Percentiles rank a stretch among this genome's conserved stretches.
Evolutionary conservation across 495 filamentous ascomycete species (phyloP).

Genomic region (Sordaria brevicollis): DNA sequence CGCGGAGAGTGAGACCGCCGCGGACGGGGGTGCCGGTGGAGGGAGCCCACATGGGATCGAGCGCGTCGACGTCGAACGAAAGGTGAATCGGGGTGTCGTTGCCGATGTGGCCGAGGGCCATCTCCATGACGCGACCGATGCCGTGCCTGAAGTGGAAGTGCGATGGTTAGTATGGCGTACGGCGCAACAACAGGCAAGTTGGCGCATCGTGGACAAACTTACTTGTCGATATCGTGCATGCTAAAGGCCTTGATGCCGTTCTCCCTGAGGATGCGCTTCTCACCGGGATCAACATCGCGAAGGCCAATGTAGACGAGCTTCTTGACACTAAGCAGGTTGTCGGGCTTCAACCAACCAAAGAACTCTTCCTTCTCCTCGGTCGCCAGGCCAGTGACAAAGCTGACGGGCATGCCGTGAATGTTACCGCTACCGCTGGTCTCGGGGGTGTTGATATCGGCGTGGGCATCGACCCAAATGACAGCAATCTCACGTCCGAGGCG

Average conservation of each 20-base stretch:
- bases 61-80: slow-evolving; percentile 92
- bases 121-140: slow-evolving; percentile 93
- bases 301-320: slow-evolving; percentile 97
- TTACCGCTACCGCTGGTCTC: slow-evolving; percentile 85
- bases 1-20: slow-evolving; percentile 87
- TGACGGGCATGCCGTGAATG: slow-evolving; percentile 96
- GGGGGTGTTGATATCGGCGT: slow-evolving; percentile 94
- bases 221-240: slow-evolving; percentile 97
- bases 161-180: slow-evolving; percentile 4
- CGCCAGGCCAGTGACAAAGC: slow-evolving; percentile 79
- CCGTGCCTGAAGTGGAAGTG: slow-evolving; percentile 49
- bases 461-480: slow-evolving; percentile 97
- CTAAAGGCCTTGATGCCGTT: slow-evolving; percentile 90
- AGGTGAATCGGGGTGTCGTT: slow-evolving; percentile 92
- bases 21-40: slow-evolving; percentile 93
- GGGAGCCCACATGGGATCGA: slow-evolving; percentile 93
- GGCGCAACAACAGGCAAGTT: slow-evolving; percentile 5
- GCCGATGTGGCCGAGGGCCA: slow-evolving; percentile 91
- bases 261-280: slow-evolving; percentile 83
- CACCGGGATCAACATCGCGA: slow-evolving; percentile 79
- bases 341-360: slow-evolving; percentile 78
- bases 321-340: slow-evolving; percentile 48
- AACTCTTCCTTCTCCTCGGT: slow-evolving; percentile 58
- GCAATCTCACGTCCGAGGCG: slow-evolving; percentile 71
- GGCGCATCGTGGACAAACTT: slow-evolving; percentile 12